phyloP scores from a whole-genome alignment of 1,284 basidiomycete species.

The Coniferiporia weirii region DNA sequence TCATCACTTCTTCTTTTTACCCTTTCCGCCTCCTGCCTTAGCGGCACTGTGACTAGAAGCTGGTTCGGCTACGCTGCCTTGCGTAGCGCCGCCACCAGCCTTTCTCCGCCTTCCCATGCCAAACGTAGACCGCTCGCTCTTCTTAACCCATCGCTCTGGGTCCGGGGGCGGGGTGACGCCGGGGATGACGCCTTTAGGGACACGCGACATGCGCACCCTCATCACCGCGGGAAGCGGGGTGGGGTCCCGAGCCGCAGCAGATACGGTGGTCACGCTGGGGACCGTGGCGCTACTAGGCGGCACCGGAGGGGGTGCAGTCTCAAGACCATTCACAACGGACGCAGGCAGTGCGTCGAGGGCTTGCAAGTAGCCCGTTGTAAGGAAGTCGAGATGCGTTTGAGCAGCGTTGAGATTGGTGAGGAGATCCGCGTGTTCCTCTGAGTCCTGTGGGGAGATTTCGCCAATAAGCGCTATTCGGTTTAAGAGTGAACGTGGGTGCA shows the following conservation, averaged over 20 bases:
- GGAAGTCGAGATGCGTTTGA: conserved; percentile 76
- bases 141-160: conserved; percentile 80
- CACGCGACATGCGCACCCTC: conserved; percentile 58
- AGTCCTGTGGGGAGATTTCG: conserved; percentile 42
- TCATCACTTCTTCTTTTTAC: conserved; percentile 46
- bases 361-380: conserved; percentile 61
- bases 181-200: conserved; percentile 65
- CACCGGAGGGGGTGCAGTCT: conserved; percentile 52
- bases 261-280: conserved; percentile 25
- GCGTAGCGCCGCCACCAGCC: conserved; percentile 40
- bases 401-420: conserved; percentile 77
- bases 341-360: conserved; percentile 55
- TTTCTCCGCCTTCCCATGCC: conserved; percentile 39
- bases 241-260: conserved; percentile 23
- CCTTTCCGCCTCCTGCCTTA: conserved; percentile 37
- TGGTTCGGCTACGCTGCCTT: conserved; percentile 45
- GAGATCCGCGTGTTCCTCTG: conserved; percentile 85
- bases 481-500: conserved; percentile 25
- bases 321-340: conserved; percentile 46
- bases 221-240: conserved; percentile 34
- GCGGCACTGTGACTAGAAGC: conserved; percentile 26
- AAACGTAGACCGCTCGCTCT: conserved; percentile 62
- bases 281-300: conserved; percentile 33
- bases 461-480: neutral
- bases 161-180: conserved; percentile 74